Evolutionary conservation across 257 asterid species (phyloP).

Genomic region (Eucommia ulmoides): DNA sequence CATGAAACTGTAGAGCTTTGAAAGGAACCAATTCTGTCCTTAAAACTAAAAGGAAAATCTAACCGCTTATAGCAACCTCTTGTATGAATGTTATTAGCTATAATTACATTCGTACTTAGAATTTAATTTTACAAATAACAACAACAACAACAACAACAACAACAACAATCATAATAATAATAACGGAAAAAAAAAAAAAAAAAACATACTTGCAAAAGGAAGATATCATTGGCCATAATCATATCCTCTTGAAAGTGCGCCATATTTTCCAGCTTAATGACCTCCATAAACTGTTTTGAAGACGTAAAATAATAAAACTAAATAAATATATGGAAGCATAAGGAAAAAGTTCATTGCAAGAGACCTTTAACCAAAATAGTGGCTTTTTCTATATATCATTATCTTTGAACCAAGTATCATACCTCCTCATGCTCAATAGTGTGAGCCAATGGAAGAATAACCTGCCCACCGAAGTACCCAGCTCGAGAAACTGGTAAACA

Average conservation of each 20-base stretch:
- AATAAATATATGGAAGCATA: too few relatives aligned
- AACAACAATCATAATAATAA: too few relatives aligned
- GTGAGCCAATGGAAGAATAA: constrained; percentile 92
- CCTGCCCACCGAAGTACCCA: constrained; percentile 84
- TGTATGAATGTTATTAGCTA: too few relatives aligned
- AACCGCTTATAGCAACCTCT: too few relatives aligned
- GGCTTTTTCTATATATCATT: too few relatives aligned
- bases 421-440: constrained; percentile 98
- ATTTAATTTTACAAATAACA: too few relatives aligned
- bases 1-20: too few relatives aligned
- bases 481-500: constrained; percentile 58
- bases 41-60: too few relatives aligned
- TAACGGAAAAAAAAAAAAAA: too few relatives aligned
- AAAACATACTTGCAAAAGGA: constrained; percentile 75
- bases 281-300: constrained; percentile 79
- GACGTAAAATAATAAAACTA: constrained; percentile 3
- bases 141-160: too few relatives aligned
- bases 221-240: constrained; percentile 74
- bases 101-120: too few relatives aligned
- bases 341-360: neutral
- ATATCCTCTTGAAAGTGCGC: constrained; percentile 59
- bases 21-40: too few relatives aligned
- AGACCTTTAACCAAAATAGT: neutral
- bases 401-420: constrained; percentile 12
- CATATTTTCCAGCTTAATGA: constrained; percentile 83